Conservation (phyloP, 371 early-diverging fungal genomes). For the Mortierella sp. region DNA sequence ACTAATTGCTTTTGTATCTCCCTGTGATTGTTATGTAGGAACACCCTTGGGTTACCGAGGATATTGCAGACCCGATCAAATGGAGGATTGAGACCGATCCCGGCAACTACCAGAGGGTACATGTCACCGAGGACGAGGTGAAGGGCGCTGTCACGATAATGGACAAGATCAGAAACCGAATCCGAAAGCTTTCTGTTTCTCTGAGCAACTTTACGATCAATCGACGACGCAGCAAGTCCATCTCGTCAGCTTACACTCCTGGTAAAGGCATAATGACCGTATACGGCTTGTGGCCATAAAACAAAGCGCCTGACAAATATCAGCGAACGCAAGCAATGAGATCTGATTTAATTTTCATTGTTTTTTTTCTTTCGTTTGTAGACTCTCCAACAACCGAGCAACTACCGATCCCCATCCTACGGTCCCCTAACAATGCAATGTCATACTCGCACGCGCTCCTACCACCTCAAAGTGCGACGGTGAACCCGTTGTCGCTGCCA, state of each 20-base stretch:
- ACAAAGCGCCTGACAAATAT: no score
- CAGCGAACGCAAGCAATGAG: no score
- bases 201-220: conserved; percentile 57
- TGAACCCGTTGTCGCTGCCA: conserved; percentile 32
- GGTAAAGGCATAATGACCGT: no score
- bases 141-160: conserved; percentile 65
- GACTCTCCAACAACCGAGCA: conserved; percentile 39
- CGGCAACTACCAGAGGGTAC: conserved; percentile 60
- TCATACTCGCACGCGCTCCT: conserved; percentile 10
- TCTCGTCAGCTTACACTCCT: conserved; percentile 31
- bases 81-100: conserved; percentile 80
- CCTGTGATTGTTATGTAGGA: conserved; percentile 63
- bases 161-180: conserved; percentile 57
- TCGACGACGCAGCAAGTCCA: conserved; percentile 48
- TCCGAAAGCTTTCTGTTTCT: conserved; percentile 71
- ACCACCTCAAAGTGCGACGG: neutral
- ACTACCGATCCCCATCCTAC: conserved; percentile 34
- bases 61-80: conserved; percentile 67
- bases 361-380: neutral
- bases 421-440: conserved; percentile 14
- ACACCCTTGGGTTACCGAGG: conserved; percentile 91
- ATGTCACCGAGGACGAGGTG: conserved; percentile 80
- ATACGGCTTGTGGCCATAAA: no score
- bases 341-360: neutral
- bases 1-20: no score